Evolutionary conservation across 768 basidiomycete species (phyloP).

Genomic region (Boletellus sp.): DNA sequence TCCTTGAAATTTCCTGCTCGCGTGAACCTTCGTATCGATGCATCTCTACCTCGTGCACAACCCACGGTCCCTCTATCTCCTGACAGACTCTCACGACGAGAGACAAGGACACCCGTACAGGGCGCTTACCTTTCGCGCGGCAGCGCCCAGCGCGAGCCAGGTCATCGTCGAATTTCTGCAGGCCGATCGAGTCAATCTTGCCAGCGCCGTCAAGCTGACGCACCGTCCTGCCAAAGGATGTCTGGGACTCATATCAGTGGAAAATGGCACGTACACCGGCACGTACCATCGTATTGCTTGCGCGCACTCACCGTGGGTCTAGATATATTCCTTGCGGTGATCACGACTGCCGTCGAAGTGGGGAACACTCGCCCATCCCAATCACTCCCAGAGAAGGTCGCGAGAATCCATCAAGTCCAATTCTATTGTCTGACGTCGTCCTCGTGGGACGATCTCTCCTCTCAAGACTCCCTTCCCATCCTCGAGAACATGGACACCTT

Average conservation of each 20-base stretch:
- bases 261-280: constrained; percentile 48
- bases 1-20: too few species aligned
- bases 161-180: constrained; percentile 86
- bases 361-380: constrained; percentile 66
- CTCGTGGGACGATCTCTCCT: constrained; percentile 74
- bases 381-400: constrained; percentile 59
- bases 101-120: constrained; percentile 53
- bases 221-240: constrained; percentile 76
- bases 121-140: constrained; percentile 71
- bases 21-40: constrained; percentile 40
- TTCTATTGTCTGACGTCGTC: constrained; percentile 87
- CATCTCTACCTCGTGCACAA: constrained; percentile 67
- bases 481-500: constrained; percentile 52
- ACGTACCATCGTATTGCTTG: neutral
- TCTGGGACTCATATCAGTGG: constrained; percentile 73
- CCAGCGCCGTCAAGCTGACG: constrained; percentile 62
- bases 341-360: constrained; percentile 72
- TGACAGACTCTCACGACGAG: constrained; percentile 68
- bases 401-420: constrained; percentile 81
- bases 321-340: constrained; percentile 86
- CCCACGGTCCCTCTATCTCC: constrained; percentile 70
- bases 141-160: constrained; percentile 48
- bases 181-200: constrained; percentile 66
- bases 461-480: constrained; percentile 50
- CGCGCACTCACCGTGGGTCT: constrained; percentile 4